Evolutionary conservation across 2,329 filamentous ascomycete species (phyloP), one percentile per base, ranked within the genome.

Genomic region (Aureobasidium subglaciale): DNA sequence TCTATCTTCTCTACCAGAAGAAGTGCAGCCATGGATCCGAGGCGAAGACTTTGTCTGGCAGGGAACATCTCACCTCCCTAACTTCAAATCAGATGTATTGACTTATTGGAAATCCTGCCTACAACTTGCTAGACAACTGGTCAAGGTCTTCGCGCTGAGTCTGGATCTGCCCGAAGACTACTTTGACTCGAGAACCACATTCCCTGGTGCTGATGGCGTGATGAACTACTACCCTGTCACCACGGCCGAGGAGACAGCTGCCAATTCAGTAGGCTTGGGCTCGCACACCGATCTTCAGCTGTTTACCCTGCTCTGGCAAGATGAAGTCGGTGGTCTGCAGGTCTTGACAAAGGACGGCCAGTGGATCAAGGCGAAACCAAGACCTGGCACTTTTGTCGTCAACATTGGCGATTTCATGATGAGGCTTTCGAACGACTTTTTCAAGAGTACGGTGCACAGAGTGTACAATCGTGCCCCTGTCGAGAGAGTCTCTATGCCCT

Each of bases 21-120:
- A 78, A 18, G 37, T 53, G 5, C 30, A 53, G 16, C 34, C 32
- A 9, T 38, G 49, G 34, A 40, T 53, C 10, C 66, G 72, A 2
- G 70, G 70, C 3, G 78, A 82, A 58, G 72, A 78, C 2, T 79
- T 77, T 40, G 71, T 79, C 15, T 83, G 79, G 78, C 70, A 77
- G 38, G 71, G 69, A 11, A 81, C 78, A 1, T 62, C 64, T 1
- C 73, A 79, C 57, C 58, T 80, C 1, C 75, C 75, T 10, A 63
- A 64, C 5, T 81, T 83, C 66, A 76, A 77, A 59, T 59, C 71
- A 75, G 52, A 68, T 78, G 13, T 75, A 78, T 38, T 79, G 75
- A 0, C 79, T 82, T 54, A 54, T 35, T 43, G 38, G 37, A 18
- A 34, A 15, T 25, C 22, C 9, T 43, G 35, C 27, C 11, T 54